Base-by-base conservation (phyloP, 768 basidiomycete species). In the Suillus subaureus region DNA sequence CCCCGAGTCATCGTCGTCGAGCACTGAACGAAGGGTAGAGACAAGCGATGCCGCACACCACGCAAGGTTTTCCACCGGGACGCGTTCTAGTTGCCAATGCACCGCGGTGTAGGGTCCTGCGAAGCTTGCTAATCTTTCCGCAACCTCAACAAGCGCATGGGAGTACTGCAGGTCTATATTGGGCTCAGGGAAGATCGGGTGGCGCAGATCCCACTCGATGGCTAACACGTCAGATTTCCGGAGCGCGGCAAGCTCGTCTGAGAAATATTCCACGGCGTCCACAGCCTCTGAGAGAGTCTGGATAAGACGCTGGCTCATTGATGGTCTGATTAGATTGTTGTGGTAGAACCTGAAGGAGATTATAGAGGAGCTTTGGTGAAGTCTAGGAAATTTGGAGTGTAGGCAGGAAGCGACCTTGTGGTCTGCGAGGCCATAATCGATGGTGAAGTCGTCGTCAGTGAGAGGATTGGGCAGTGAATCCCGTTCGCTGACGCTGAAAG, bases 61-160 rank as follows among this genome's bases (percentile, higher is more conserved):
- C 0, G 77, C 72, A 8, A 88, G 76, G 43, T 78, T 70, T 23
- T 76, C 73, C 1, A 78, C 70, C 0, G 81, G 71, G 61, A 87
- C 76, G 18, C 79, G 83, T 67, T 88, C 86, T 79, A 85, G 85
- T 26, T 84, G 76, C 87, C 86, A 89, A 68, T 88, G 84, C 9
- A 89, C 80, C 0, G 79, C 82, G 4, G 83, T 69, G 71, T 83
- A 88, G 0, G 83, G 79, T 1, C 69, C 69, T 0, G 78, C 63
- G 23, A 79, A 77, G 0, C 75, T 71, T 0, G 76, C 69, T 54
- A 87, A 70, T 39, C 67, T 69, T 9, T 71, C 67, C 0, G 84
- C 84, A 11, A 88, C 77, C 12, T 75, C 73, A 45, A 77, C 73
- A 61, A 88, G 81, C 1, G 52, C 69, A 0, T 75, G 69, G 4